Percentiles rank a stretch among this genome's conserved stretches.
Conservation (phyloP, 306 rosid genomes). For the Vigna hirtella region DNA sequence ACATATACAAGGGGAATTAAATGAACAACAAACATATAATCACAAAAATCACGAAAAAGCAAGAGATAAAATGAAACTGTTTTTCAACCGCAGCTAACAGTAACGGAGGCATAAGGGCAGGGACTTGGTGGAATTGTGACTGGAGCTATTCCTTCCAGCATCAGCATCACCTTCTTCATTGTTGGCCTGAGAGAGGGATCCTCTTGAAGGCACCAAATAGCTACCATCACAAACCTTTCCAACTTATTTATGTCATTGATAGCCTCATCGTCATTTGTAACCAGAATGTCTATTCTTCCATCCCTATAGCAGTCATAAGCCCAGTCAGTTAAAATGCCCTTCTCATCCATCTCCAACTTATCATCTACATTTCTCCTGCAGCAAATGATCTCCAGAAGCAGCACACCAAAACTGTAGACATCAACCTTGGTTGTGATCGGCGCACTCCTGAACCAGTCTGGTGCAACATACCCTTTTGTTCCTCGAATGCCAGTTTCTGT, state of each 20-base stretch:
- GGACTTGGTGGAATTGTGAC: constrained; percentile 42
- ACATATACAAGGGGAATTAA: not conserved
- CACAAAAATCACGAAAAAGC: not conserved
- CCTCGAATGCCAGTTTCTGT: constrained; percentile 42
- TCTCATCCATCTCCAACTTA: constrained; percentile 4
- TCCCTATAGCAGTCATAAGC: constrained; percentile 33
- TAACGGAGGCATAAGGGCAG: not conserved
- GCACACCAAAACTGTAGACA: constrained; percentile 41
- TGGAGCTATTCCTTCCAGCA: constrained; percentile 43
- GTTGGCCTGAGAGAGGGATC: constrained; percentile 45
- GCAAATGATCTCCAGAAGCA: constrained; percentile 34
- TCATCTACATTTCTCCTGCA: constrained; percentile 33
- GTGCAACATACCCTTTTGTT: constrained; percentile 46
- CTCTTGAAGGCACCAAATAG: constrained; percentile 48
- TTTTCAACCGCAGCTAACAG: constrained; percentile 16
- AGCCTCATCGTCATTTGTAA: constrained; percentile 28
- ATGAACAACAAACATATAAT: not conserved
- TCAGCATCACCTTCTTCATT: constrained; percentile 43
- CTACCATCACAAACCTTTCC: constrained; percentile 40
- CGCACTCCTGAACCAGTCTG: constrained; percentile 44
- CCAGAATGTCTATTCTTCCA: not conserved
- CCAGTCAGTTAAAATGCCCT: constrained; percentile 39
- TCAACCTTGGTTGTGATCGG: constrained; percentile 38
- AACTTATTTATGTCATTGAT: not conserved
- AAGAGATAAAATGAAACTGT: not conserved